Base-by-base conservation (phyloP, 2,329 filamentous ascomycete species). In the Cytospora chrysosperma region DNA sequence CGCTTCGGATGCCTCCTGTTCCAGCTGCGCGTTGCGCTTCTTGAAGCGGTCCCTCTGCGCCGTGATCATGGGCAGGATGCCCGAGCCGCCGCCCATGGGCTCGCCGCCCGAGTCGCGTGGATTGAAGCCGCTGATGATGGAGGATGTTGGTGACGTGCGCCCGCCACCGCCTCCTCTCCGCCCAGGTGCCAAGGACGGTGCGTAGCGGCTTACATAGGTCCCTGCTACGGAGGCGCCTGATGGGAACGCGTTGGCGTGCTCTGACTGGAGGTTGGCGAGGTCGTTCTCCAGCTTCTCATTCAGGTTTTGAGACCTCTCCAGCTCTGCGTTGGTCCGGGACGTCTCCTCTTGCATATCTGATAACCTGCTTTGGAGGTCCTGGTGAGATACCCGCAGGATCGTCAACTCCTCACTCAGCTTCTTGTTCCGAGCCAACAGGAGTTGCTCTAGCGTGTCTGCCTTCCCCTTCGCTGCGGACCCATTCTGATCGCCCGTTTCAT, bases 1-100 rank as follows among this genome's bases (percentile, higher is more conserved):
- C 37, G 86, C 85, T 68, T 96, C 93, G 7, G 93, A 92, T 12
- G 98, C 81, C 72, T 98, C 94, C 65, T 90, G 86, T 77, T 98
- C 95, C 26, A 99, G 85, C 74, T 99, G 91, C 0, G 87, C 80
- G 68, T 97, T 98, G 72, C 93, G 92, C 81, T 96, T 92, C 82
- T 97, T 98, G 85, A 98, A 99, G 58, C 95, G 92, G 77, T 99
- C 95, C 66, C 95, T 89, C 77, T 99, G 96, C 1, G 96, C 95
- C 37, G 95, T 97, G 59, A 99, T 91, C 96, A 99, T 99, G 37
- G 95, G 96, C 27, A 99, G 81, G 68, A 99, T 97, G 15, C 93
- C 92, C 0, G 91, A 91, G 2, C 92, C 91, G 60, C 91, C 83
- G 34, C 90, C 90, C 61, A 89, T 83, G 10, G 88, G 81, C 54